phyloP scores from a whole-genome alignment of 306 rosid genomes.

The Lathyrus tuberosus region DNA sequence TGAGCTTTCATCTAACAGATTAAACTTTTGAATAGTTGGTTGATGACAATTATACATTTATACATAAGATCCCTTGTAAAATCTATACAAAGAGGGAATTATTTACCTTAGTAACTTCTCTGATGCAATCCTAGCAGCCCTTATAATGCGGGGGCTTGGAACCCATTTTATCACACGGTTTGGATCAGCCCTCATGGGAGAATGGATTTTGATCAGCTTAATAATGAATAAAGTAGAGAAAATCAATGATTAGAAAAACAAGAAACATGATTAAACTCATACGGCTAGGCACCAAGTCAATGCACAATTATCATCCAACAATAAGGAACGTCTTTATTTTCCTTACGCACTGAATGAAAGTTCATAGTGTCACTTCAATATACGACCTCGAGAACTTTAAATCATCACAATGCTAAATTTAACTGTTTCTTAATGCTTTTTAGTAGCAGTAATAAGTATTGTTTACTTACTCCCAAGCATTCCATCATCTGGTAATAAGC shows the following conservation, averaged over 20 bases:
- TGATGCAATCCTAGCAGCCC: conserved; percentile 79
- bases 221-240: conserved; percentile 41
- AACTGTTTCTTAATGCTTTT: conserved; percentile 8
- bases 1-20: not conserved
- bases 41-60: conserved; percentile 1
- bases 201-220: conserved; percentile 93
- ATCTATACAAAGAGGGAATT: not conserved
- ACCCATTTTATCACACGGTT: conserved; percentile 81
- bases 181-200: conserved; percentile 94
- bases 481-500: conserved; percentile 99
- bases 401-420: conserved; percentile 18
- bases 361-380: conserved; percentile 18
- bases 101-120: conserved; percentile 77
- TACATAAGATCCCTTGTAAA: not conserved
- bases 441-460: conserved; percentile 22
- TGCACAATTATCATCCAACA: conserved; percentile 3
- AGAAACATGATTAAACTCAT: not conserved
- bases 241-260: conserved; percentile 27
- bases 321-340: conserved; percentile 5
- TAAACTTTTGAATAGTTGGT: conserved; percentile 10
- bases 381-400: conserved; percentile 8
- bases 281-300: conserved; percentile 27
- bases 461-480: conserved; percentile 90
- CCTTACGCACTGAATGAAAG: conserved; percentile 15
- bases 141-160: conserved; percentile 60